phyloP scores from a whole-genome alignment of 345 rosid species.

The Punica granatum region DNA sequence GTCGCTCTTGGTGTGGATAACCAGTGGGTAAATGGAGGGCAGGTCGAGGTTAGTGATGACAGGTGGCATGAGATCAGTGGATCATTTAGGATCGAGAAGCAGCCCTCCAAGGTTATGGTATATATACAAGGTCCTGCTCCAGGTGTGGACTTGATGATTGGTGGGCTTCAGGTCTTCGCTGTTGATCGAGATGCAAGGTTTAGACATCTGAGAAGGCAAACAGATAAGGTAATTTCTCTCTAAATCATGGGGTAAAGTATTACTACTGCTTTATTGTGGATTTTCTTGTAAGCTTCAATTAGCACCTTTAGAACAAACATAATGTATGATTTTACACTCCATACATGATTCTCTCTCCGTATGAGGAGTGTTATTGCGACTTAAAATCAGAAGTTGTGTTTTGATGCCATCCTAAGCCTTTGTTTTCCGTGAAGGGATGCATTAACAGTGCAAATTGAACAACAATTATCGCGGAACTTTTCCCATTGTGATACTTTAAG shows the following conservation, averaged over 20 bases:
- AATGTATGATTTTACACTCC: too few species aligned
- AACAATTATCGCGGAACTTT: background rate
- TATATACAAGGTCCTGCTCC: conserved; percentile 86
- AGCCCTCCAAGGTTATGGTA: conserved; percentile 73
- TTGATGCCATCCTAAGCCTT: too few species aligned
- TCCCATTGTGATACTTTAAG: background rate
- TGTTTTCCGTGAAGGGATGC: too few species aligned
- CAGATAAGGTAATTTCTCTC: conserved; percentile 68
- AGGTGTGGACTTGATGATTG: conserved; percentile 82
- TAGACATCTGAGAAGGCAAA: conserved; percentile 46
- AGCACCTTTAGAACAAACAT: too few species aligned
- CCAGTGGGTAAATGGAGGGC: conserved; percentile 97
- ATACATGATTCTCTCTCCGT: too few species aligned
- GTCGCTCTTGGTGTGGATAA: conserved; percentile 77
- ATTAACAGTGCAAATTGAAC: too few species aligned
- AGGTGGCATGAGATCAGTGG: conserved; percentile 93
- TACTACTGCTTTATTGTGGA: background rate
- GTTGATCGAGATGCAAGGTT: conserved; percentile 61
- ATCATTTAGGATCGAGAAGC: conserved; percentile 91
- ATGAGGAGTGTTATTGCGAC: too few species aligned
- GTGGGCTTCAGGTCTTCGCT: conserved; percentile 78
- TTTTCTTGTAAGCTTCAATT: too few species aligned
- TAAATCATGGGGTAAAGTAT: background rate
- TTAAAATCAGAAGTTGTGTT: too few species aligned
- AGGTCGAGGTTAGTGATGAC: conserved; percentile 56